Percentiles rank a stretch among this genome's conserved stretches.
Conservation (phyloP, 2,329 filamentous ascomycete genomes). For the Akanthomyces lecanii region DNA sequence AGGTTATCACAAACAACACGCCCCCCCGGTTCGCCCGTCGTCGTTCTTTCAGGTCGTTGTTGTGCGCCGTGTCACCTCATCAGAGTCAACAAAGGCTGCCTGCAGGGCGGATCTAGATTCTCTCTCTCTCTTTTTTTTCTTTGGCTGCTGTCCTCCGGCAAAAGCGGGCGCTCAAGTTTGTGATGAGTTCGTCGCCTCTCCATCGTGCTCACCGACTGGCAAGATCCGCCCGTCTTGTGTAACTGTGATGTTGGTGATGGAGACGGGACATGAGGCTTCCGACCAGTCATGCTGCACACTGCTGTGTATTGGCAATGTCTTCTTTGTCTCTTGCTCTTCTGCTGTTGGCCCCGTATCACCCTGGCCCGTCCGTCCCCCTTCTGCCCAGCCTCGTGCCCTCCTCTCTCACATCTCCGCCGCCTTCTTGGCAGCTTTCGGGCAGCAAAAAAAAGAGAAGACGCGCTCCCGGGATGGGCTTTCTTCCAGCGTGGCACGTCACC, state of each 20-base stretch:
- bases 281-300: too few relatives aligned
- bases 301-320: too few relatives aligned
- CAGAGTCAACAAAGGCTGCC: constrained; percentile 8
- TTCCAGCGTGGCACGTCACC: not conserved
- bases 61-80: not conserved
- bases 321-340: too few relatives aligned
- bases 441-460: not conserved
- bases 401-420: too few relatives aligned
- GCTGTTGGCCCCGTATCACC: too few relatives aligned
- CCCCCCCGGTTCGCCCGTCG: not conserved
- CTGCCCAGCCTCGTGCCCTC: too few relatives aligned
- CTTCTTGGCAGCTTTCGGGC: not conserved
- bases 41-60: not conserved
- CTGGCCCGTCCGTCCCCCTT: too few relatives aligned
- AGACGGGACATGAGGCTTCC: too few relatives aligned
- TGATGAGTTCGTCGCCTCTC: not conserved
- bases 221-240: too few relatives aligned
- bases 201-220: too few relatives aligned
- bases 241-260: too few relatives aligned
- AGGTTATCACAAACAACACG: not conserved
- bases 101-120: constrained; percentile 7
- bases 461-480: not conserved
- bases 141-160: not conserved
- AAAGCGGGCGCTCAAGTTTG: not conserved
- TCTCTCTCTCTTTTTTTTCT: not conserved